These are phyloP conservation scores for Intubia oerlemansii DNA, from an alignment of 2,329 filamentous ascomycete species.

Conservation along the genomic window DNA sequence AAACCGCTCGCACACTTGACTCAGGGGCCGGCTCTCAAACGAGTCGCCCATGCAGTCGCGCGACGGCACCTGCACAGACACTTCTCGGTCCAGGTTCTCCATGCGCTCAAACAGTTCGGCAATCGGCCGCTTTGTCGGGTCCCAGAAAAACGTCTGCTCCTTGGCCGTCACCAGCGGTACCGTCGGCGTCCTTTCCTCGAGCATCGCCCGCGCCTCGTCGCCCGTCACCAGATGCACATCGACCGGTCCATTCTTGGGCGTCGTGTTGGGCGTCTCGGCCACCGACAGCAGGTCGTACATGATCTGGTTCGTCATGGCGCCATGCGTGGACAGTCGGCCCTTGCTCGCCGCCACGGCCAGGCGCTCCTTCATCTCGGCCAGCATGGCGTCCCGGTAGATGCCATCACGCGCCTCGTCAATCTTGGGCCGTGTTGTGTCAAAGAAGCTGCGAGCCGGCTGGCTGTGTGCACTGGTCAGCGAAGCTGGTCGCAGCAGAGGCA, in stretches of 20 bases:
- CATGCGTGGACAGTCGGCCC: conserved; percentile 7
- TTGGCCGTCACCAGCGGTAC: conserved; percentile 10
- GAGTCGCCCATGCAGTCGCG: conserved; percentile 9
- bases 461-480: no score
- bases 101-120: conserved; percentile 11
- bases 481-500: no score
- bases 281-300: conserved; percentile 6
- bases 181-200: conserved; percentile 6
- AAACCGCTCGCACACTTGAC: conserved; percentile 9
- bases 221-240: conserved; percentile 8
- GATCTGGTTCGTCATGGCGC: conserved; percentile 6
- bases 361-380: conserved; percentile 4
- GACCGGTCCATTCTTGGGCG: conserved; percentile 1
- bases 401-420: no score
- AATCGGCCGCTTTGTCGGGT: conserved; percentile 9
- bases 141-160: conserved; percentile 11
- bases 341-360: background rate
- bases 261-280: conserved; percentile 4
- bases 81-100: conserved; percentile 10
- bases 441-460: no score
- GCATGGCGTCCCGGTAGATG: conserved; percentile 4
- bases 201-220: conserved; percentile 6
- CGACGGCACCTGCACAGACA: conserved; percentile 12
- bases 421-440: no score
- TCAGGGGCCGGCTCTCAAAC: conserved; percentile 9